A percentile compares a stretch with the other conserved stretches of the same genome.
phyloP scores from a whole-genome alignment of 2,329 filamentous ascomycete genomes.

The Paecilomyces niveus region DNA sequence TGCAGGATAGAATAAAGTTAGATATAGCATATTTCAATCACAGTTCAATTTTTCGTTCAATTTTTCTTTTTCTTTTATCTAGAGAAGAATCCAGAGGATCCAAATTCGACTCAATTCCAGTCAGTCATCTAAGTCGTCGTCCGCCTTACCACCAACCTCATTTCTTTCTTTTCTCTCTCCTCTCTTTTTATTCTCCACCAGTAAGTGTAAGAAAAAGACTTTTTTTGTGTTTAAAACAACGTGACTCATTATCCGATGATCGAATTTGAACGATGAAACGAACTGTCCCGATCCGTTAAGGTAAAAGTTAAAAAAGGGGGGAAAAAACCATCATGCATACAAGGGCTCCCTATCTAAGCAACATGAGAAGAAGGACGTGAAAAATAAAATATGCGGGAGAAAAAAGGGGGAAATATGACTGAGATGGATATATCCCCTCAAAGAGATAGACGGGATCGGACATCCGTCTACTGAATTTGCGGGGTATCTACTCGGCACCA shows the following conservation, averaged over 20 bases:
- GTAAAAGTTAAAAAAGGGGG: conserved; percentile 3
- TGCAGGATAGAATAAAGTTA: conserved; percentile 3
- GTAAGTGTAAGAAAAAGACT: not conserved
- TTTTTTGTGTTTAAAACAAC: conserved; percentile 1
- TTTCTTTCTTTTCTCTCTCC: not conserved
- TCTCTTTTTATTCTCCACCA: not conserved
- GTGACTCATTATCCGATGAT: conserved; percentile 12
- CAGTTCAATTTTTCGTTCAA: not conserved
- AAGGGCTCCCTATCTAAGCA: not conserved
- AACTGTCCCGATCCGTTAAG: not conserved
- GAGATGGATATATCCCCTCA: not conserved
- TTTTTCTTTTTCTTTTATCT: not conserved
- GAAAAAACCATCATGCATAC: conserved; percentile 1
- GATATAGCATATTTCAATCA: not conserved
- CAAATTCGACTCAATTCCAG: not conserved
- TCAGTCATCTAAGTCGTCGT: no score
- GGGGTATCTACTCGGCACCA: conserved; percentile 18
- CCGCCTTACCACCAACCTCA: no score
- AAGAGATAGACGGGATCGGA: no score
- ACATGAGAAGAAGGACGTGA: not conserved
- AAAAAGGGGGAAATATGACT: not conserved
- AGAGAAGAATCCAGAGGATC: no score
- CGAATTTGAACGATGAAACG: not conserved
- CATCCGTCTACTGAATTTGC: not conserved
- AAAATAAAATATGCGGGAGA: not conserved